Conservation (phyloP, 345 rosid genomes). For the Rhodomyrtus tomentosa region DNA sequence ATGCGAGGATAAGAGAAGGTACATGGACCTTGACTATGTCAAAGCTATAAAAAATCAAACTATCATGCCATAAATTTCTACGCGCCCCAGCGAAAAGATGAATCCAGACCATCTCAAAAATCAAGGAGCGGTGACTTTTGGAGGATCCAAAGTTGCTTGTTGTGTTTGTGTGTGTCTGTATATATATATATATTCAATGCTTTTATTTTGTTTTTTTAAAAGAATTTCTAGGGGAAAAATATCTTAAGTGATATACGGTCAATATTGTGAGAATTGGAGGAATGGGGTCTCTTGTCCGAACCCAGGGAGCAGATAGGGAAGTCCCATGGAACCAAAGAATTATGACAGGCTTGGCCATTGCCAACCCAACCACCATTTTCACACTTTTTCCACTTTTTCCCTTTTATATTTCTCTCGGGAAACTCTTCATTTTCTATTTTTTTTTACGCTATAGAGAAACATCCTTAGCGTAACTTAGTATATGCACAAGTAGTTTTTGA, state of each 20-base stretch:
- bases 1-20: background rate
- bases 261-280: background rate
- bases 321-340: background rate
- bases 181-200: background rate
- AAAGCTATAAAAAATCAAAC: background rate
- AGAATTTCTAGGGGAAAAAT: background rate
- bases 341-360: background rate
- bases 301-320: conserved; percentile 2
- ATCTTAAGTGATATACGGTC: background rate
- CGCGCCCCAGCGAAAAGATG: background rate
- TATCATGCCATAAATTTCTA: background rate
- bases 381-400: background rate
- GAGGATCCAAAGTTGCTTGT: background rate
- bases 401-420: background rate
- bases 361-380: background rate
- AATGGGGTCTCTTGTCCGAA: conserved; percentile 3
- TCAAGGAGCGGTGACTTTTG: background rate
- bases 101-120: background rate
- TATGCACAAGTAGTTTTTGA: background rate
- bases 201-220: background rate
- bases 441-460: background rate
- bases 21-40: background rate
- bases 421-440: background rate
- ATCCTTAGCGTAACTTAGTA: background rate
- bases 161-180: too few species aligned